These are phyloP conservation scores for Xylaria sp. DNA, from an alignment of 2,329 filamentous ascomycete species.

Conservation along the genomic window DNA sequence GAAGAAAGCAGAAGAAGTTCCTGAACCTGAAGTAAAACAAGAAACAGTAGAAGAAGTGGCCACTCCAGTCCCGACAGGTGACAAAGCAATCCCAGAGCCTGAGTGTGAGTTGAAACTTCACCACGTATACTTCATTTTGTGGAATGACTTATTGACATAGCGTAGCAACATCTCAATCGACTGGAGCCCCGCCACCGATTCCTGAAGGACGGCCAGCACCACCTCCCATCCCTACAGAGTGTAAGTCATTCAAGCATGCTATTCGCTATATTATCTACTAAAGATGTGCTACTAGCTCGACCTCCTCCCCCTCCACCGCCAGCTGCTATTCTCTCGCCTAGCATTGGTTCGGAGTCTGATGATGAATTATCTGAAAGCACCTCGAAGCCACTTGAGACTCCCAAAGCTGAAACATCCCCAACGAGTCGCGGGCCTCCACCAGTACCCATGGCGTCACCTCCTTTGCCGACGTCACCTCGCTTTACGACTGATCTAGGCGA, in stretches of 20 bases:
- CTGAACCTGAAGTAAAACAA: constrained; percentile 64
- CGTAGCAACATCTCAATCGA: constrained; percentile 48
- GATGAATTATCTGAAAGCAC: constrained; percentile 78
- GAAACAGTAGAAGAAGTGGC: constrained; percentile 52
- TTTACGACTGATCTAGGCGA: constrained; percentile 49
- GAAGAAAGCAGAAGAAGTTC: constrained; percentile 57
- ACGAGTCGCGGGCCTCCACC: constrained; percentile 57
- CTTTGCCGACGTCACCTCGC: constrained; percentile 58
- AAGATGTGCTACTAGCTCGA: constrained; percentile 63
- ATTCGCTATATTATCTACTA: constrained; percentile 39
- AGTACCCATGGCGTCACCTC: constrained; percentile 58
- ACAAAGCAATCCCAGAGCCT: constrained; percentile 38
- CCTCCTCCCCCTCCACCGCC: constrained; percentile 65
- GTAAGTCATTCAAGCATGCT: constrained; percentile 59
- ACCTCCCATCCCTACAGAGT: constrained; percentile 68
- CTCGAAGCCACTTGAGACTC: constrained; percentile 57
- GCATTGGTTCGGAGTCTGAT: constrained; percentile 85
- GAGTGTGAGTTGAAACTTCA: constrained; percentile 45
- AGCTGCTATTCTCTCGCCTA: constrained; percentile 70
- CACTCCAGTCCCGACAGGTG: constrained; percentile 47
- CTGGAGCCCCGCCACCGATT: constrained; percentile 57
- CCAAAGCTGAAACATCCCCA: constrained; percentile 54
- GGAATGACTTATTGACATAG: constrained; percentile 39
- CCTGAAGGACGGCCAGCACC: constrained; percentile 65
- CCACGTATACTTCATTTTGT: constrained; percentile 36